Conservation (phyloP, 306 rosid species). For the Boehmeria nivea region DNA sequence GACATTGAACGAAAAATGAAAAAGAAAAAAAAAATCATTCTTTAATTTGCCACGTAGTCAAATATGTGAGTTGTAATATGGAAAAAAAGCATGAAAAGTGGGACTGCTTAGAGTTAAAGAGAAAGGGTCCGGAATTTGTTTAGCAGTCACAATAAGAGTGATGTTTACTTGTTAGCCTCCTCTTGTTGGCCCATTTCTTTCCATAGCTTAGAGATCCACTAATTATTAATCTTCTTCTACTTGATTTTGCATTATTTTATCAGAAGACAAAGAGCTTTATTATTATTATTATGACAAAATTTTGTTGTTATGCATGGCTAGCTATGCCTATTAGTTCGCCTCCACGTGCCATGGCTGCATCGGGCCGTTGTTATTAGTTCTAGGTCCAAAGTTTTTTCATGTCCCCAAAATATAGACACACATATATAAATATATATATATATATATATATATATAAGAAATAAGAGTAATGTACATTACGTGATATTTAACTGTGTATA, state of each 20-base stretch:
- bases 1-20: not conserved
- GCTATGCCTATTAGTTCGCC: too few relatives aligned
- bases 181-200: slow-evolving; percentile 27
- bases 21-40: too few relatives aligned
- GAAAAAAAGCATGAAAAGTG: not conserved
- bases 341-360: slow-evolving; percentile 3
- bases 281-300: too few relatives aligned
- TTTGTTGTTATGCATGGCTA: slow-evolving; percentile 3
- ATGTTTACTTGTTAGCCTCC: slow-evolving; percentile 22
- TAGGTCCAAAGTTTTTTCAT: not conserved
- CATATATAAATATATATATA: too few relatives aligned
- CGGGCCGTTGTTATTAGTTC: not conserved
- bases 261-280: too few relatives aligned
- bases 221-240: too few relatives aligned
- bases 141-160: slow-evolving; percentile 11
- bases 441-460: too few relatives aligned
- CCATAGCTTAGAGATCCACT: not conserved
- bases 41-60: not conserved
- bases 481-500: too few relatives aligned
- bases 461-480: too few relatives aligned
- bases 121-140: slow-evolving; percentile 16
- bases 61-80: not conserved
- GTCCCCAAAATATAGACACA: too few relatives aligned
- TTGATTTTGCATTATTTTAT: too few relatives aligned
- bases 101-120: slow-evolving; percentile 17